phyloP scores from a whole-genome alignment of 2,329 filamentous ascomycete genomes.

The Hypomyces rosellus region DNA sequence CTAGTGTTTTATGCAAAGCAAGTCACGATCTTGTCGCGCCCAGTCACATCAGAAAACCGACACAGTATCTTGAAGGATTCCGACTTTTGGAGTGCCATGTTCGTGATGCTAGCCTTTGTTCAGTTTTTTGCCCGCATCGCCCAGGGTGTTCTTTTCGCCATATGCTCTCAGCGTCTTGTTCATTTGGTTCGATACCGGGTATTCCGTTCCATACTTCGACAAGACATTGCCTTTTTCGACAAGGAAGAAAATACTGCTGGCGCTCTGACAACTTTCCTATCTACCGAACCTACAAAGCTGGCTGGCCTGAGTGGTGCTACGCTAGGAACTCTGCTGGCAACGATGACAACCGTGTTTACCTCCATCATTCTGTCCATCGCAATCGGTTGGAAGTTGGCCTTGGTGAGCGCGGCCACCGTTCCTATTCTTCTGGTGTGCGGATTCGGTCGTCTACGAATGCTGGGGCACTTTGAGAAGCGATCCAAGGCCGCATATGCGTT shows the following conservation, averaged over 20 bases:
- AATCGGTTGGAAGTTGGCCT: conserved; percentile 79
- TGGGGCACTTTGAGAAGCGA: conserved; percentile 70
- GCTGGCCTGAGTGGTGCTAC: conserved; percentile 89
- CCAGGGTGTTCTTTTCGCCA: conserved; percentile 72
- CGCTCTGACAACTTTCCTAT: conserved; percentile 79
- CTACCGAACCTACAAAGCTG: conserved; percentile 81
- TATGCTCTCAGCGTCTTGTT: conserved; percentile 79
- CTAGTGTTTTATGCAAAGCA: conserved; percentile 72
- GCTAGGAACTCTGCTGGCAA: conserved; percentile 77
- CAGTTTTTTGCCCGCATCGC: conserved; percentile 61
- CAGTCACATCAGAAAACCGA: conserved; percentile 44
- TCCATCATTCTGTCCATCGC: conserved; percentile 66
- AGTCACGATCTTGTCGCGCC: conserved; percentile 60
- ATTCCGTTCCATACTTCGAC: conserved; percentile 81
- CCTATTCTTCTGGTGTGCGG: conserved; percentile 72
- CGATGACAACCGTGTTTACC: conserved; percentile 69
- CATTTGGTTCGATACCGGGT: conserved; percentile 75
- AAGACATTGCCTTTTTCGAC: conserved; percentile 91
- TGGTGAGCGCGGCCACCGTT: conserved; percentile 74
- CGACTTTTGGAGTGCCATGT: conserved; percentile 86
- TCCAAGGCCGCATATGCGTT: conserved; percentile 73
- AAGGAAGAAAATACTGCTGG: conserved; percentile 82
- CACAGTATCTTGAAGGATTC: conserved; percentile 59
- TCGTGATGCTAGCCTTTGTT: conserved; percentile 71
- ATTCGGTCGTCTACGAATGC: conserved; percentile 79